Evolutionary conservation across 495 filamentous ascomycete genomes (phyloP).

Genomic region (Trichocladium uniseriatum): DNA sequence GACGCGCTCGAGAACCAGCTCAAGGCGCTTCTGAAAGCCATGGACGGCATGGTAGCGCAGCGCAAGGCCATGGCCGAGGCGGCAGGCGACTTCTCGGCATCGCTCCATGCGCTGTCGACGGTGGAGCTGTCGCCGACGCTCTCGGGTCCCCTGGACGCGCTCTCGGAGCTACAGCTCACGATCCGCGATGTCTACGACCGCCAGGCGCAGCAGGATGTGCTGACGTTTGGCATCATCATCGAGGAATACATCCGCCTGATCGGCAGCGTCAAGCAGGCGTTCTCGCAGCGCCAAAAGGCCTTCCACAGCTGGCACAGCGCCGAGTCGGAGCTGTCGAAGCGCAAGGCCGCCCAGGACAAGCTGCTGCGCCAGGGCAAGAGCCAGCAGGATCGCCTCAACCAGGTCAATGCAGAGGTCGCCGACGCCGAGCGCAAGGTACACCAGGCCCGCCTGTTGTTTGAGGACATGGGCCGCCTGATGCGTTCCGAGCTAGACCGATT

Average conservation of each 20-base stretch:
- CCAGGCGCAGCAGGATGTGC: conserved; percentile 92
- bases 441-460: conserved; percentile 79
- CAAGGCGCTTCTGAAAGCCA: conserved; percentile 85
- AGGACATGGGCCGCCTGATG: conserved; percentile 96
- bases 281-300: conserved; percentile 85
- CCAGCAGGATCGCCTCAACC: conserved; percentile 89
- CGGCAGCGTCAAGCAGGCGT: conserved; percentile 83
- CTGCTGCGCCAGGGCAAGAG: conserved; percentile 83
- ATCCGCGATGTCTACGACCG: conserved; percentile 93
- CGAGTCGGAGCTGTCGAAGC: conserved; percentile 80
- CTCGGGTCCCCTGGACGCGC: conserved; percentile 75
- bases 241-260: conserved; percentile 98
- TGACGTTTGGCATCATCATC: conserved; percentile 93
- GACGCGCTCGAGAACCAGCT: conserved; percentile 93
- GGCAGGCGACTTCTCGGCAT: conserved; percentile 83
- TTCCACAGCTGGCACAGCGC: conserved; percentile 88
- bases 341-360: conserved; percentile 80
- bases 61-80: conserved; percentile 88
- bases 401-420: conserved; percentile 80
- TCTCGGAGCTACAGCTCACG: conserved; percentile 86
- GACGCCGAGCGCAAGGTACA: conserved; percentile 94
- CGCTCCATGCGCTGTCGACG: conserved; percentile 76
- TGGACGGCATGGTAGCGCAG: conserved; percentile 84
- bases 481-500: conserved; percentile 83
- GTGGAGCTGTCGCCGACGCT: conserved; percentile 86